Evolutionary conservation across 257 asterid genomes (phyloP), one percentile per base, ranked within the genome.

Genomic region (Coffea canephora): DNA sequence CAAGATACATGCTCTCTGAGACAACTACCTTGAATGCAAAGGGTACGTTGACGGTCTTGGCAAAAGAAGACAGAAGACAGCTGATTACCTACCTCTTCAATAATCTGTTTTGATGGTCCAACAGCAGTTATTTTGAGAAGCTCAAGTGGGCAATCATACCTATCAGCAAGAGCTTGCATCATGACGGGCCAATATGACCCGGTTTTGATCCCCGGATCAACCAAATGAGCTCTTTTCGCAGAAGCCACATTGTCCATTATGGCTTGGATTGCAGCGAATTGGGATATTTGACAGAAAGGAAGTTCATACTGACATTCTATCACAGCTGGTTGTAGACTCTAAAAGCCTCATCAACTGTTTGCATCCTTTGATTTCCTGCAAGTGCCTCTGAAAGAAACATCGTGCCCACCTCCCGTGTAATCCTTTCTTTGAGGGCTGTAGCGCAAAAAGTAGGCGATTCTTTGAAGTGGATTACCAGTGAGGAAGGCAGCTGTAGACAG

Each of bases 111-210:
- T 3, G 83, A 80, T 21, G 85, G 69, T 72, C 86, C 86, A 39
- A 88, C 88, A 1, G 84, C 90, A 10, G 88, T 87, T 43, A 90
- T 84, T 85, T 79, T 89, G 78, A 91, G 87, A 82, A 31, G 82
- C 82, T 86, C 82, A 59, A 87, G 59, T 8, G 79, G 81, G 65
- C 34, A 73, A 1, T 79, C 70, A 27, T 68, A 10, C 10, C 81
- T 43, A 14, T 73, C 81, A 13, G 81, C 80, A 5, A 87, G 87
- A 75, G 88, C 90, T 77, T 89, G 83, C 88, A 89, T 85, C 73
- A 89, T 13, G 55, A 86, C 34, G 5, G 86, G 77, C 91, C 90
- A 90, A 31, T 89, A 87, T 0, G 86, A 80, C 1, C 89, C 90
- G 7, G 80, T 75, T 46, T 79, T 85, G 66, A 78, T 73, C 12